Percentiles rank a stretch among this genome's conserved stretches.
Conservation (phyloP, 192 early-diverging fungal species). For the Coemansia sp. region DNA sequence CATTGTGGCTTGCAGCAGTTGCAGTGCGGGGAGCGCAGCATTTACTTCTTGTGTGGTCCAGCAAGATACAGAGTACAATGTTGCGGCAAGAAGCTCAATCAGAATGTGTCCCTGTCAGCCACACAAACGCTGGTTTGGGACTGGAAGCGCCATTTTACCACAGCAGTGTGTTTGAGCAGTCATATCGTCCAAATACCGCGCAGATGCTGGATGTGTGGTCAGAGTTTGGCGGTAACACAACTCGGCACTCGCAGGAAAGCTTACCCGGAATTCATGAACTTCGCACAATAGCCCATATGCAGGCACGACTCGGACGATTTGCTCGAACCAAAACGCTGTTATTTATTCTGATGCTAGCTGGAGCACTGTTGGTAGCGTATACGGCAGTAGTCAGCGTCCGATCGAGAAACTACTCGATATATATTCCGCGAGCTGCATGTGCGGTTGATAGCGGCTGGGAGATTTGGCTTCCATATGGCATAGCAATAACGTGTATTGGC, state of each 20-base stretch:
- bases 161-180: background rate
- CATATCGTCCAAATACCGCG: conserved; percentile 13
- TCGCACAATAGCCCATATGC: background rate
- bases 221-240: conserved; percentile 12
- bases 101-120: background rate
- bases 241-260: background rate
- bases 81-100: background rate
- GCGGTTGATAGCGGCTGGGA: conserved; percentile 23
- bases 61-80: background rate
- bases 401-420: background rate
- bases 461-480: conserved; percentile 35
- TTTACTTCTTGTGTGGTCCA: conserved; percentile 6
- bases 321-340: conserved; percentile 14
- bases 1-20: conserved; percentile 27
- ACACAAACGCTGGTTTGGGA: background rate
- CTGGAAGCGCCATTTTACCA: conserved; percentile 2
- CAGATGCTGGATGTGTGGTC: conserved; percentile 26
- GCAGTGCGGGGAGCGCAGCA: conserved; percentile 28
- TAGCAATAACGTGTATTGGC: conserved; percentile 14
- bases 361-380: conserved; percentile 7
- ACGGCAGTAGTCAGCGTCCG: conserved; percentile 13
- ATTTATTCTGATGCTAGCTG: conserved; percentile 5
- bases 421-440: conserved; percentile 12
- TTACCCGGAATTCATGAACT: background rate
- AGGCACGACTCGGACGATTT: background rate